Evolutionary conservation across 192 early-diverging fungal genomes (phyloP).

Genomic region (Rhizophagus prolifer): DNA sequence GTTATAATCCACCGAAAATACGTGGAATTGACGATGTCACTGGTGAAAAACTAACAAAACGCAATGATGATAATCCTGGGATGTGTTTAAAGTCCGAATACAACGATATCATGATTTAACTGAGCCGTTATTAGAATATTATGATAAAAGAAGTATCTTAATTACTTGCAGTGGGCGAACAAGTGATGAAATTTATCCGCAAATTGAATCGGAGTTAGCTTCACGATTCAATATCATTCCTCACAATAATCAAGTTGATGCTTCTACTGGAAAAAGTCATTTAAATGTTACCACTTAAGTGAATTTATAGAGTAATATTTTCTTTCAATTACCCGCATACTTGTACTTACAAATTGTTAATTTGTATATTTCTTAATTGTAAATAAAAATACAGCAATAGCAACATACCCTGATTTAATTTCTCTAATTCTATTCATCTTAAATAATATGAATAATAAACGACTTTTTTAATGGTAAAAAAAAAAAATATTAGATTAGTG

Average conservation of each 20-base stretch:
- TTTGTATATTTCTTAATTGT: too few relatives aligned
- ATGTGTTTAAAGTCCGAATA: conserved; percentile 78
- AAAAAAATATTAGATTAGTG: too few relatives aligned
- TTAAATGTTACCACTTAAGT: too few relatives aligned
- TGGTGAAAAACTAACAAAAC: conserved; percentile 85
- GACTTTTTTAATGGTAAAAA: too few relatives aligned
- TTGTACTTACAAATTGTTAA: too few relatives aligned
- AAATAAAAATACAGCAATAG: too few relatives aligned
- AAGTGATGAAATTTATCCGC: conserved; percentile 91
- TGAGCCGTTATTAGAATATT: conserved; percentile 85
- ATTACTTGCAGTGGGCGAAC: conserved; percentile 73
- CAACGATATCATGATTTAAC: conserved; percentile 76
- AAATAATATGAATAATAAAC: too few relatives aligned
- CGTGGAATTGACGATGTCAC: conserved; percentile 87
- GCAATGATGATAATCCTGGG: conserved; percentile 85
- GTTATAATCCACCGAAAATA: conserved; percentile 87
- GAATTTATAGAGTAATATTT: too few relatives aligned
- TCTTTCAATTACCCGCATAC: too few relatives aligned
- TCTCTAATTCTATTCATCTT: too few relatives aligned
- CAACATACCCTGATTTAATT: too few relatives aligned
- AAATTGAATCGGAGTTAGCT: conserved; percentile 61
- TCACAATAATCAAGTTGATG: background rate
- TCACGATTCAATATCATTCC: conserved; percentile 28
- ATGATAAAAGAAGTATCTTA: conserved; percentile 61
- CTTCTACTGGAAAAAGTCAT: too few relatives aligned